These are phyloP conservation scores for Heliamphora exappendiculata DNA, from an alignment of 148 eudicot genomes.

Conservation along the genomic window DNA sequence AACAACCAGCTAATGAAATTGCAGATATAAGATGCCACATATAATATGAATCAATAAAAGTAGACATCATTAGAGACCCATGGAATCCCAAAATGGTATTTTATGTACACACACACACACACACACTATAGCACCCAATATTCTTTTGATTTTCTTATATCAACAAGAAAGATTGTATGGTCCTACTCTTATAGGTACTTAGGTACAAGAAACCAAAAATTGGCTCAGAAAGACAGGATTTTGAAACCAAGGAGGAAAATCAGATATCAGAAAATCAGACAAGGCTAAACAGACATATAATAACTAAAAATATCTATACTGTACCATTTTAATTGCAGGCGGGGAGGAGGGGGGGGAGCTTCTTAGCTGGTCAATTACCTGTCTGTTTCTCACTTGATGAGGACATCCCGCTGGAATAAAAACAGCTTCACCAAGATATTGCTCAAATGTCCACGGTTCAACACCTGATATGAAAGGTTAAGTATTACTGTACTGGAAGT, in stretches of 20 bases:
- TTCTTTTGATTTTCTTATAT: no score
- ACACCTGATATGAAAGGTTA: conserved; percentile 18
- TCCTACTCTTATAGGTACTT: no score
- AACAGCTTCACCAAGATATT: conserved; percentile 80
- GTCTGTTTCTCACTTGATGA: conserved; percentile 90
- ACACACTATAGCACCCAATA: no score
- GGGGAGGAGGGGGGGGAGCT: not conserved
- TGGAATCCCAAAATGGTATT: not conserved
- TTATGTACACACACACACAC: no score
- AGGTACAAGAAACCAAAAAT: not conserved
- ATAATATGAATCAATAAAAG: not conserved
- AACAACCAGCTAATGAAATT: not conserved
- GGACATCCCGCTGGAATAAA: conserved; percentile 91
- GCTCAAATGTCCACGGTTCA: conserved; percentile 96
- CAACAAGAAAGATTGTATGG: no score
- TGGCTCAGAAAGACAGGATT: not conserved
- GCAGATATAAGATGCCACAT: not conserved
- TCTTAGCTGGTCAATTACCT: conserved; percentile 34
- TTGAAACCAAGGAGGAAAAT: no score
- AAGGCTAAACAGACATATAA: not conserved
- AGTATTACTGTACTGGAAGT: not conserved
- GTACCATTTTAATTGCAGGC: not conserved
- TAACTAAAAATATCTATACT: no score
- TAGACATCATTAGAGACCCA: not conserved
- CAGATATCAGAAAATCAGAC: not conserved